A percentile compares a stretch with the other conserved stretches of the same genome.
Conservation (phyloP, 305 asterid species). For the Plantago lanceolata region DNA sequence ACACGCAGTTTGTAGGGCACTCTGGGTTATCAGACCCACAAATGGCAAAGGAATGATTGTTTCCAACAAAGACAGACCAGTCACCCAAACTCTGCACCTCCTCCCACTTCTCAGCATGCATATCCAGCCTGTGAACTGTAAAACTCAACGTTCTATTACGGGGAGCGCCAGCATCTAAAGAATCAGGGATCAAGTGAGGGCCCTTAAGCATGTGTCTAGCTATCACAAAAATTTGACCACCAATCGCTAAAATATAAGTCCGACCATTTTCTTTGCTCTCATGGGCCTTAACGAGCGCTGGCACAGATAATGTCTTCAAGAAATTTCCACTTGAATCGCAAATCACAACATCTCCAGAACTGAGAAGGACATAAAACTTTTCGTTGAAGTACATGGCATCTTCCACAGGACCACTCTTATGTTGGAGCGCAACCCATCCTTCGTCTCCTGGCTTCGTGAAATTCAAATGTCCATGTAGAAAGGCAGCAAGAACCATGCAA, state of each 20-base stretch:
- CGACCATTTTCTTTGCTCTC: constrained; percentile 20
- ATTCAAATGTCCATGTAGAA: constrained; percentile 22
- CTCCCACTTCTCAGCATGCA: constrained; percentile 15
- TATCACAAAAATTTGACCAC: constrained; percentile 22
- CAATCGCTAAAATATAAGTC: constrained; percentile 21
- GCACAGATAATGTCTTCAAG: constrained; percentile 18
- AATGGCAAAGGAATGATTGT: constrained; percentile 27
- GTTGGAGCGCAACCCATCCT: constrained; percentile 27
- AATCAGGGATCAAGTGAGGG: neutral
- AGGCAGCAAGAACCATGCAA: constrained; percentile 26
- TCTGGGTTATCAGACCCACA: constrained; percentile 19
- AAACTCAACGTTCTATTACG: constrained; percentile 21
- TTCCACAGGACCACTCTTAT: constrained; percentile 1
- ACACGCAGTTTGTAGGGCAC: constrained; percentile 28
- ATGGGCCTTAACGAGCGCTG: constrained; percentile 11
- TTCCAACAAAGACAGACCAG: constrained; percentile 30
- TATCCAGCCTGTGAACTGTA: constrained; percentile 21
- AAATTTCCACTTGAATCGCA: constrained; percentile 20
- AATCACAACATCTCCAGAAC: constrained; percentile 9
- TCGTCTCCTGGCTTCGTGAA: constrained; percentile 21
- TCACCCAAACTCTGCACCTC: constrained; percentile 27
- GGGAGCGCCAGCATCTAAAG: too few species aligned
- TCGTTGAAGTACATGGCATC: constrained; percentile 22
- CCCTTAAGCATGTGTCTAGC: constrained; percentile 22
- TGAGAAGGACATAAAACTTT: constrained; percentile 21